These are phyloP conservation scores for Fomitopsis palustris DNA, from an alignment of 1,284 basidiomycete genomes.

Conservation along the genomic window DNA sequence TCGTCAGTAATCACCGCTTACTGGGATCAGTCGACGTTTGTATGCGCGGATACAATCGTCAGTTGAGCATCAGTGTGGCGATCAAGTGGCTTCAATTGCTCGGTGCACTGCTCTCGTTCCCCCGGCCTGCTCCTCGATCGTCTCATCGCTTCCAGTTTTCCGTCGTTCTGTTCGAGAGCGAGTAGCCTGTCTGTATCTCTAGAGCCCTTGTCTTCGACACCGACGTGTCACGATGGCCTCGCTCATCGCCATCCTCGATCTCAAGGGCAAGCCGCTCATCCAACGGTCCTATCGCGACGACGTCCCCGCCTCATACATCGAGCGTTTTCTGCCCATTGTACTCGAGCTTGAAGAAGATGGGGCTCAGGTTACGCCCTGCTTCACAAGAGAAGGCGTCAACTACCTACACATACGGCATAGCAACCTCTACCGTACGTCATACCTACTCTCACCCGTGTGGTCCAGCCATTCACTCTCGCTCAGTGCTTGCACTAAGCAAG, in stretches of 20 bases:
- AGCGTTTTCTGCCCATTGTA: conserved; percentile 91
- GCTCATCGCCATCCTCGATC: conserved; percentile 92
- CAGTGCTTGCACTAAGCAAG: conserved; percentile 94
- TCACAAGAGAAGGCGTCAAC: conserved; percentile 91
- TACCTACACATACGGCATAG: conserved; percentile 99
- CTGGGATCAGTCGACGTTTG: no score
- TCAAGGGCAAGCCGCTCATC: conserved; percentile 98
- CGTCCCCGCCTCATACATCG: conserved; percentile 85
- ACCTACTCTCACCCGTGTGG: not conserved
- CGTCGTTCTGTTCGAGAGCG: no score
- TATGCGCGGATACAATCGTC: no score
- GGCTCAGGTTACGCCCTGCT: conserved; percentile 91
- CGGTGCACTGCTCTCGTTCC: no score
- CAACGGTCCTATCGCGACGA: conserved; percentile 98
- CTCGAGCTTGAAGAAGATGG: conserved; percentile 98
- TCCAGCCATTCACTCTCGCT: not conserved
- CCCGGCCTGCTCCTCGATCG: no score
- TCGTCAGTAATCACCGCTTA: no score
- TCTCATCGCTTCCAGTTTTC: no score
- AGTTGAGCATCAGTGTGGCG: no score
- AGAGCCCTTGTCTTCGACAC: no score
- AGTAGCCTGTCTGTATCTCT: no score
- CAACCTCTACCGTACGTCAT: conserved; percentile 86
- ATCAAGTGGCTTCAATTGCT: no score
- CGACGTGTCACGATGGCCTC: conserved; percentile 40